A percentile compares a stretch with the other conserved stretches of the same genome.
phyloP scores from a whole-genome alignment of 768 basidiomycete species.

The Agrocybe praecox region DNA sequence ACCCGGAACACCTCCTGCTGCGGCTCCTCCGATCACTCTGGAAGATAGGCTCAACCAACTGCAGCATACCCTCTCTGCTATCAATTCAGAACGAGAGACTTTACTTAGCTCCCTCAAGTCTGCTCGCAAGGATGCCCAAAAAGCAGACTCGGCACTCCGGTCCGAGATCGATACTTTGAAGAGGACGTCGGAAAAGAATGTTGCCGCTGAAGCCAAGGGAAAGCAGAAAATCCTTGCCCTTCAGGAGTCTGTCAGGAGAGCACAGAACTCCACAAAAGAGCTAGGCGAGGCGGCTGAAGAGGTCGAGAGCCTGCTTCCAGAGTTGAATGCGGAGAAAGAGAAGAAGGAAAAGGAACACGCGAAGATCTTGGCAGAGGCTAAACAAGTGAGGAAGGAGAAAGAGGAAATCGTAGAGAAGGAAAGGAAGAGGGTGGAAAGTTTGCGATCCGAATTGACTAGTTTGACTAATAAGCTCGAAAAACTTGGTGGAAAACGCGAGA shows the following conservation, averaged over 20 bases:
- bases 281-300: conserved; percentile 47
- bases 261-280: conserved; percentile 56
- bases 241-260: conserved; percentile 86
- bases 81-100: conserved; percentile 68
- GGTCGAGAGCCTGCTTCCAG: conserved; percentile 47
- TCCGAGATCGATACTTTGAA: conserved; percentile 85
- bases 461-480: conserved; percentile 69
- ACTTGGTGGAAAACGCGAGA: conserved; percentile 64
- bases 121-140: conserved; percentile 80
- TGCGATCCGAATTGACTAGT: conserved; percentile 58
- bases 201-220: conserved; percentile 73
- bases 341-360: conserved; percentile 45
- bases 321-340: conserved; percentile 35
- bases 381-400: conserved; percentile 42
- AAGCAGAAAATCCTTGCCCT: conserved; percentile 86
- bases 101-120: conserved; percentile 74
- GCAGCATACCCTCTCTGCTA: conserved; percentile 61
- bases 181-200: conserved; percentile 80
- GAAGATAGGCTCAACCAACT: conserved; percentile 73
- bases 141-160: conserved; percentile 78
- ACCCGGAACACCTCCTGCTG: conserved; percentile 25
- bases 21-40: conserved; percentile 45
- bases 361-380: conserved; percentile 51
- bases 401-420: conserved; percentile 48
- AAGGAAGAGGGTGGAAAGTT: conserved; percentile 54